Base-by-base conservation (phyloP, 495 filamentous ascomycete genomes). In the Choiromyces venosus region DNA sequence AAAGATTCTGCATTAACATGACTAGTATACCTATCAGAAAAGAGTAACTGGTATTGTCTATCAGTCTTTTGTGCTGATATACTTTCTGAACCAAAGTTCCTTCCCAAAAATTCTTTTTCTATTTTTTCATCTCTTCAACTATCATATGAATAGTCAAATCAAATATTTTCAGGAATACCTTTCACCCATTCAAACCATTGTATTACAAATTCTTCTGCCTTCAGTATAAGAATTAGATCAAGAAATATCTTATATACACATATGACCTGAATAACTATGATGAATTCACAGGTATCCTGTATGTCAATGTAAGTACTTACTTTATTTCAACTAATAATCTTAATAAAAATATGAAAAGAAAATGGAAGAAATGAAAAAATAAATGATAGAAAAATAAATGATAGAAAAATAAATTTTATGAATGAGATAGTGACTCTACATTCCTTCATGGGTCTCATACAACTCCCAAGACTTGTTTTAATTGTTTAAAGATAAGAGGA, bases 41-140 rank as follows among this genome's bases (percentile, higher is more conserved):
- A 37, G 4, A 35, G 25, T 37, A 66, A 29, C 38, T 37, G 8
- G 25, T 66, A 66, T 35, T 66, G 33, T 4, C 16, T 19, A 37
- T 37, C 65, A 66, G 65, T 37, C 65, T 66, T 35, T 35, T 4
- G 36, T 29, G 65, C 8, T 35, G 65, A 37, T 10, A 66, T n/a
- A n/a, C n/a, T n/a, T n/a, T n/a, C n/a, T n/a, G n/a, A n/a, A n/a
- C n/a, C n/a, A n/a, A n/a, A n/a, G 25, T 66, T 66, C 5, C 21
- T 8, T 66, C 25, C 14, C 8, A 66, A n/a, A 66, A 37, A 66
- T 35, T n/a, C 25, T 21, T 37, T 66, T 3, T 9, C 65, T 37
- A 66, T 66, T 8, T 35, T 35, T 66, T 66, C 8, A 66, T 66
- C 65, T 29, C 33, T 66, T 37, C 65, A 66, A n/a, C 65, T 37